These are phyloP conservation scores for Teratosphaeria pseudoeucalypti DNA, from an alignment of 2,329 filamentous ascomycete genomes.

Conservation along the genomic window DNA sequence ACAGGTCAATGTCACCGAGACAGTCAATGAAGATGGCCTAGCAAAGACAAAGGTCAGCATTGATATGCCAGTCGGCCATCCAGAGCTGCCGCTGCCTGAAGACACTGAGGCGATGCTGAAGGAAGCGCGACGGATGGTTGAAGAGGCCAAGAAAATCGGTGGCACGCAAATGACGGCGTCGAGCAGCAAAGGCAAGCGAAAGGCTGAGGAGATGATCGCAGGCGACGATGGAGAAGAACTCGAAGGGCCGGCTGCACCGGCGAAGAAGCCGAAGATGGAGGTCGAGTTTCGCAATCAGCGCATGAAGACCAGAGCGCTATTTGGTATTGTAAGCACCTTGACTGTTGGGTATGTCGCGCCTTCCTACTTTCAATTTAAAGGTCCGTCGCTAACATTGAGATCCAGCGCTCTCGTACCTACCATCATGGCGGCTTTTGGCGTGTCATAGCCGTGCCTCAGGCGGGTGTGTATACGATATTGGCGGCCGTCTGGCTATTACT, in stretches of 20 bases:
- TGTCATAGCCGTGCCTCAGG: constrained; percentile 1
- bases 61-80: constrained; percentile 58
- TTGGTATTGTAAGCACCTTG: constrained; percentile 78
- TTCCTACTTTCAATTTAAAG: background rate
- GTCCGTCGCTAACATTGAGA: background rate
- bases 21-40: constrained; percentile 17
- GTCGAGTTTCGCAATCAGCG: constrained; percentile 74
- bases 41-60: constrained; percentile 65
- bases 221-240: constrained; percentile 40
- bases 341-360: constrained; percentile 69
- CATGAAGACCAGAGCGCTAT: constrained; percentile 72
- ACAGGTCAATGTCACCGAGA: constrained; percentile 11
- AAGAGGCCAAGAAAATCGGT: constrained; percentile 50
- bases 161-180: background rate
- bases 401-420: constrained; percentile 19
- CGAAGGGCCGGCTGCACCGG: constrained; percentile 32
- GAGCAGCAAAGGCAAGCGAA: constrained; percentile 51
- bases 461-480: background rate
- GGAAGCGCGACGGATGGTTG: constrained; percentile 80
- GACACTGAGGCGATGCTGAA: constrained; percentile 76
- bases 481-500: background rate
- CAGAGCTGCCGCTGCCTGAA: constrained; percentile 62
- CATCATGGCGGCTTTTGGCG: constrained; percentile 14
- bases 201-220: constrained; percentile 56
- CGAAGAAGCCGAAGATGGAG: constrained; percentile 70